A percentile compares a stretch with the other conserved stretches of the same genome.
phyloP scores from a whole-genome alignment of 164 flowering plant genomes.

The Magnolia changhungtana region DNA sequence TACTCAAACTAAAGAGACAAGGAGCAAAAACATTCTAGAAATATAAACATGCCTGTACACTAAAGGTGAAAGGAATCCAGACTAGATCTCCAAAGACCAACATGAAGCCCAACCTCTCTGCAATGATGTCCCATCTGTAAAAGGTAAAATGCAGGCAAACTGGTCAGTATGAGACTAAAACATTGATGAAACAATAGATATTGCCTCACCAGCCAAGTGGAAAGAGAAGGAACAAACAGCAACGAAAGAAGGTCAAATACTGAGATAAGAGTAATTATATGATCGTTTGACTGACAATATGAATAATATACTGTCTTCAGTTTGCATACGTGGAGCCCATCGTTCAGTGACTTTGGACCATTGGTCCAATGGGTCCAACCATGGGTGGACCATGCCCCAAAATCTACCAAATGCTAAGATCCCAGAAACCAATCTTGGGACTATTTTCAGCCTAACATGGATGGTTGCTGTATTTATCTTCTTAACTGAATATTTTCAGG shows the following conservation, averaged over 20 bases:
- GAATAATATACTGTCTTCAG: background rate
- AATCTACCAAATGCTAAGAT: too few relatives aligned
- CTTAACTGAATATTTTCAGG: too few relatives aligned
- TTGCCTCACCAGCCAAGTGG: background rate
- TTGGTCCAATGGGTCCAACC: background rate
- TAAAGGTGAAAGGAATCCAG: slow-evolving; percentile 97
- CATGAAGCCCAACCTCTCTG: slow-evolving; percentile 98
- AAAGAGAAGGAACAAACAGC: background rate
- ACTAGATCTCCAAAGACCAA: slow-evolving; percentile 96
- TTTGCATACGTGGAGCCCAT: background rate
- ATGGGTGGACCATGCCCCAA: too few relatives aligned
- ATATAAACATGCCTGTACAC: slow-evolving; percentile 72
- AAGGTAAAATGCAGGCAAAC: slow-evolving; percentile 2
- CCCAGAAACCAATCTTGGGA: too few relatives aligned
- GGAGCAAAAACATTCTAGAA: background rate
- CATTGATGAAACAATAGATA: too few relatives aligned
- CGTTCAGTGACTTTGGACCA: background rate
- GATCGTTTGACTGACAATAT: background rate
- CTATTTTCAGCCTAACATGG: too few relatives aligned
- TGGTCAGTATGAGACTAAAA: slow-evolving; percentile 1
- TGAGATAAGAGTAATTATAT: background rate
- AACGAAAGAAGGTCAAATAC: background rate
- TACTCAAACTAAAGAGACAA: background rate
- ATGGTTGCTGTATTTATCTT: too few relatives aligned
- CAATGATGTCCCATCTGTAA: slow-evolving; percentile 97